Base-by-base conservation (phyloP, 768 basidiomycete species). In the Leccinum aurantiacum region DNA sequence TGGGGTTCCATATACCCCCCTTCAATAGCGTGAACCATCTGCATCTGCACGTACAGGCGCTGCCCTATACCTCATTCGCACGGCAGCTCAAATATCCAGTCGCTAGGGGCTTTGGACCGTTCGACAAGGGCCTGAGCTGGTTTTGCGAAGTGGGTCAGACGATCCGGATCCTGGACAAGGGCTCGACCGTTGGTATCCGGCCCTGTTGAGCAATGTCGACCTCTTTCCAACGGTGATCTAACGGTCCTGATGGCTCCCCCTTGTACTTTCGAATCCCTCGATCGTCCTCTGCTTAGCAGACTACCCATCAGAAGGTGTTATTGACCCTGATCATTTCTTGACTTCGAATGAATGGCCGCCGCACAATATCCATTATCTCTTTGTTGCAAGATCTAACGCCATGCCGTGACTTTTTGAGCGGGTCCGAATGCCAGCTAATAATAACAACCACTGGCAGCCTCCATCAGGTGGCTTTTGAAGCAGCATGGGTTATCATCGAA, bases 1-100 rank as follows among this genome's bases (percentile, higher is more conserved):
- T 91, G 76, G 90, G 91, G 1, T 93, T 91, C 67, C 90, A 93
- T 68, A 89, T 91, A 56, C 88, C 90, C 0, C 91, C 91, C 0
- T 90, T 88, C 72, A 87, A 83, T 59, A 86, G 85, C 35, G 79
- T 92, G 6, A 68, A 84, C 37, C 90, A 93, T 68, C 77, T 93
- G 15, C 91, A 92, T 69, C 73, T 93, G 41, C 91, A 92, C 67
- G 83, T 88, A 24, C 87, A 89, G 51, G 85, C 77, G 4, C 69
- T 90, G 54, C 91, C 91, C 0, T 90, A 88, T 75, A 77, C 70
- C 19, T 80, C 82, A 0, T 46, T 57, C 3, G 46, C 67, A 8
- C 71, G 71, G 6, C 66, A 72, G 13, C 55, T 75, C 29, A 83
- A 84, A 67, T 92, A 87, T 66, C 84, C 78, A 4, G 69, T 82